These are phyloP conservation scores for Cladosporium sp. DNA, from an alignment of 2,329 filamentous ascomycete genomes.

Conservation along the genomic window DNA sequence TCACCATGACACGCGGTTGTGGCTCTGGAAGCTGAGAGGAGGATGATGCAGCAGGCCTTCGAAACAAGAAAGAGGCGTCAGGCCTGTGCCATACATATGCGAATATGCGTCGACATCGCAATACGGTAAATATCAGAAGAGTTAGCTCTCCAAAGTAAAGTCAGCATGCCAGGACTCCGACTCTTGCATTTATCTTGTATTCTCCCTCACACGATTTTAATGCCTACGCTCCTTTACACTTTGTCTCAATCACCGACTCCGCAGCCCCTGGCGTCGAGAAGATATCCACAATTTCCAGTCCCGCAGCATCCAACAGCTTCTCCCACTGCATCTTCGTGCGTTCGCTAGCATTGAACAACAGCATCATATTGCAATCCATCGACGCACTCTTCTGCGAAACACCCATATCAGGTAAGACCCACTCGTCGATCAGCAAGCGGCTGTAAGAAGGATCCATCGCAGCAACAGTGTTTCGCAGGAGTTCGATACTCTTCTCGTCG, in stretches of 20 bases:
- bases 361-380: slow-evolving; percentile 25
- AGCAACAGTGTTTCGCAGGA: slow-evolving; percentile 24
- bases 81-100: neutral
- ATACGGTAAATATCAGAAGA: neutral
- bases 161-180: neutral
- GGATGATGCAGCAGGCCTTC: neutral
- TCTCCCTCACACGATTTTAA: neutral
- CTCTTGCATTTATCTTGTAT: neutral
- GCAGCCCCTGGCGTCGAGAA: slow-evolving; percentile 6
- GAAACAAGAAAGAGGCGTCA: neutral
- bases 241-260: slow-evolving; percentile 30
- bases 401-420: slow-evolving; percentile 23
- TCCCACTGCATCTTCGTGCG: slow-evolving; percentile 23
- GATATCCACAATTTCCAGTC: slow-evolving; percentile 22
- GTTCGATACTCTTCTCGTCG: slow-evolving; percentile 22
- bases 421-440: slow-evolving; percentile 28
- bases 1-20: neutral
- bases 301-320: slow-evolving; percentile 18
- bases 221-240: neutral
- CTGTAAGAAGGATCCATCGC: slow-evolving; percentile 28
- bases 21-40: neutral
- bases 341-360: slow-evolving; percentile 17
- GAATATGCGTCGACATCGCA: neutral
- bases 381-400: slow-evolving; percentile 22
- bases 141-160: neutral